These are phyloP conservation scores for Cryptosporidium ryanae DNA, from an alignment of 169 alveolate genomes.

Conservation along the genomic window DNA sequence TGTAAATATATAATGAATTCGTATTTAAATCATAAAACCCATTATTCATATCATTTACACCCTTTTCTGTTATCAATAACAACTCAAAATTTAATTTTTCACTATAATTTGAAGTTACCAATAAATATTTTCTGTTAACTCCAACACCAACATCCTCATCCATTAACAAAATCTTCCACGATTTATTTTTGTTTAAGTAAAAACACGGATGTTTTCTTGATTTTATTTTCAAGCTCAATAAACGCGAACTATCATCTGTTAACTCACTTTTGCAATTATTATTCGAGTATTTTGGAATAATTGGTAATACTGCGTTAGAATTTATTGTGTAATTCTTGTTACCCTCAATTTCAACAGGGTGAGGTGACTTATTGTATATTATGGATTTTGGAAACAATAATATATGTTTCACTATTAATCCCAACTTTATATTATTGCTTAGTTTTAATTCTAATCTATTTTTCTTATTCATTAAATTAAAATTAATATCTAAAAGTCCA, in stretches of 20 bases:
- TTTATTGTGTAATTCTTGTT: background rate
- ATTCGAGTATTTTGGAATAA: conserved; percentile 23
- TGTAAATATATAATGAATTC: conserved; percentile 22
- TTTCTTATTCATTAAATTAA: background rate
- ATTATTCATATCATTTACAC: background rate
- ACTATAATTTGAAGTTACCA: conserved; percentile 26
- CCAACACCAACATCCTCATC: background rate
- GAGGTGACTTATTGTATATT: conserved; percentile 1
- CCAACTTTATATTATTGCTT: background rate
- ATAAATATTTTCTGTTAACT: background rate
- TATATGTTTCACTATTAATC: conserved; percentile 24
- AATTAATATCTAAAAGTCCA: background rate
- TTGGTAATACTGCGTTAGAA: conserved; percentile 1
- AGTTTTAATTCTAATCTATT: background rate
- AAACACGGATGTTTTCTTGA: conserved; percentile 10
- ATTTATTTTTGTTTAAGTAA: conserved; percentile 10
- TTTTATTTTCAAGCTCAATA: conserved; percentile 6
- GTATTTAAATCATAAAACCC: background rate
- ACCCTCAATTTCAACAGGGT: background rate
- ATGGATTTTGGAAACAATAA: conserved; percentile 15
- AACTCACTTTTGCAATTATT: background rate
- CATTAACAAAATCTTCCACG: conserved; percentile 43
- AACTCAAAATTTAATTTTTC: conserved; percentile 51
- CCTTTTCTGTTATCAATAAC: background rate
- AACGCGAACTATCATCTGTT: background rate